Evolutionary conservation across 345 rosid genomes (phyloP).

Genomic region (Leavenworthia alabamica): DNA sequence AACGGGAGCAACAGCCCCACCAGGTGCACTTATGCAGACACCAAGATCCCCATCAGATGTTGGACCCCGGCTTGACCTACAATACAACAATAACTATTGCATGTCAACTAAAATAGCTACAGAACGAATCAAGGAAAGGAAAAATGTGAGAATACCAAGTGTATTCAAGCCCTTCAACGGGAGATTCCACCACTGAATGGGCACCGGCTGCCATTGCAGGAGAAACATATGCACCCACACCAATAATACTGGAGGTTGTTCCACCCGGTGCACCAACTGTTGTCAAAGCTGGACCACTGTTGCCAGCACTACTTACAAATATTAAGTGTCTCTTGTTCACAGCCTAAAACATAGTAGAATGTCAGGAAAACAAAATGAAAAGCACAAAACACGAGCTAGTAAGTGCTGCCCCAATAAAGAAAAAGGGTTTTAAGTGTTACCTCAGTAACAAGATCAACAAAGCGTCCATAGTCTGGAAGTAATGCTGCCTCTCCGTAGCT

Average conservation of each 20-base stretch:
- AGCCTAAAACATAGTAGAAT: slow-evolving; percentile 47
- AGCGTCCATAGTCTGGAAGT: slow-evolving; percentile 95
- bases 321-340: slow-evolving; percentile 80
- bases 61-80: slow-evolving; percentile 98
- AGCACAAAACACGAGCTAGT: not conserved
- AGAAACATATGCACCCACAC: slow-evolving; percentile 96
- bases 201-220: slow-evolving; percentile 99
- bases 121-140: slow-evolving; percentile 10
- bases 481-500: slow-evolving; percentile 84
- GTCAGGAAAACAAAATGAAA: slow-evolving; percentile 17
- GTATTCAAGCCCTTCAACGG: slow-evolving; percentile 81
- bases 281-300: slow-evolving; percentile 93
- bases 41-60: slow-evolving; percentile 98
- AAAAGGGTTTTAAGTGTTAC: slow-evolving; percentile 39
- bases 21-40: slow-evolving; percentile 93
- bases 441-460: slow-evolving; percentile 89
- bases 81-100: slow-evolving; percentile 24
- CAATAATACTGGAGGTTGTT: slow-evolving; percentile 89
- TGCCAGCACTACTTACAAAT: slow-evolving; percentile 97
- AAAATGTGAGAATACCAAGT: slow-evolving; percentile 58
- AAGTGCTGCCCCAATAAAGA: slow-evolving; percentile 10
- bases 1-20: slow-evolving; percentile 99
- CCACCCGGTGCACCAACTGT: slow-evolving; percentile 99
- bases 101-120: slow-evolving; percentile 16
- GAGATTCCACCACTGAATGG: slow-evolving; percentile 92